Percentiles rank a stretch among this genome's conserved stretches.
Conservation (phyloP, 2,329 filamentous ascomycete species). For the Diaporthe sp. region DNA sequence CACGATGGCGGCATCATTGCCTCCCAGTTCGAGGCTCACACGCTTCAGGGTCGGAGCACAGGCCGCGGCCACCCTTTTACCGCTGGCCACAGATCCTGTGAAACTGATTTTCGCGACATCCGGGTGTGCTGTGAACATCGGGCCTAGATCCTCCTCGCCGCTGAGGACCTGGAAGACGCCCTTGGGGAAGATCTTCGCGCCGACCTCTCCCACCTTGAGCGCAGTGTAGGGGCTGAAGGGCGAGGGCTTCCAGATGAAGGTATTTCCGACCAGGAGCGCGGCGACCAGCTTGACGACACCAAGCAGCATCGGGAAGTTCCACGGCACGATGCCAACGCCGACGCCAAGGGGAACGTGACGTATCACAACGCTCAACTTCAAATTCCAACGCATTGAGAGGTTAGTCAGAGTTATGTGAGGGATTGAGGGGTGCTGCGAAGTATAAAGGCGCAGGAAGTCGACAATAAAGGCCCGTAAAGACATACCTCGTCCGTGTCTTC, state of each 20-base stretch:
- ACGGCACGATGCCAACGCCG: slow-evolving; percentile 62
- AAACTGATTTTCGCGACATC: slow-evolving; percentile 59
- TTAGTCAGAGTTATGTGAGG: not conserved
- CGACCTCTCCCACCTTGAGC: slow-evolving; percentile 59
- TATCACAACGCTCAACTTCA: slow-evolving; percentile 24
- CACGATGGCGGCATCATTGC: slow-evolving; percentile 64
- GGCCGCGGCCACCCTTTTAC: slow-evolving; percentile 57
- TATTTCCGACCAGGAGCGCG: slow-evolving; percentile 61
- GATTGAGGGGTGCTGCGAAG: not conserved
- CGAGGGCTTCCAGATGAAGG: slow-evolving; percentile 63
- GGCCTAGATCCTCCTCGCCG: slow-evolving; percentile 59
- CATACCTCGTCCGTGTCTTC: slow-evolving; percentile 22
- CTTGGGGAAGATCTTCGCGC: slow-evolving; percentile 56
- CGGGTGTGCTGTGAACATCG: slow-evolving; percentile 48
- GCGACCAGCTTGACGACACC: slow-evolving; percentile 58
- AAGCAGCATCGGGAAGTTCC: slow-evolving; percentile 59
- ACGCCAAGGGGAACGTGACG: slow-evolving; percentile 53
- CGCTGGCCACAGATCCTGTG: slow-evolving; percentile 54
- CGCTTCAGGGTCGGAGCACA: slow-evolving; percentile 60
- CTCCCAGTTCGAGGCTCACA: slow-evolving; percentile 60
- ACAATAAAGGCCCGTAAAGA: not conserved
- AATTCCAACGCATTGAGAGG: not conserved
- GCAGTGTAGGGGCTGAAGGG: slow-evolving; percentile 57
- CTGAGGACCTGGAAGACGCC: slow-evolving; percentile 60
- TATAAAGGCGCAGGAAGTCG: too few species aligned